Evolutionary conservation across 2,329 filamentous ascomycete genomes (phyloP), one percentile per base, ranked within the genome.

Genomic region (Exophiala phaeomuriformis): DNA sequence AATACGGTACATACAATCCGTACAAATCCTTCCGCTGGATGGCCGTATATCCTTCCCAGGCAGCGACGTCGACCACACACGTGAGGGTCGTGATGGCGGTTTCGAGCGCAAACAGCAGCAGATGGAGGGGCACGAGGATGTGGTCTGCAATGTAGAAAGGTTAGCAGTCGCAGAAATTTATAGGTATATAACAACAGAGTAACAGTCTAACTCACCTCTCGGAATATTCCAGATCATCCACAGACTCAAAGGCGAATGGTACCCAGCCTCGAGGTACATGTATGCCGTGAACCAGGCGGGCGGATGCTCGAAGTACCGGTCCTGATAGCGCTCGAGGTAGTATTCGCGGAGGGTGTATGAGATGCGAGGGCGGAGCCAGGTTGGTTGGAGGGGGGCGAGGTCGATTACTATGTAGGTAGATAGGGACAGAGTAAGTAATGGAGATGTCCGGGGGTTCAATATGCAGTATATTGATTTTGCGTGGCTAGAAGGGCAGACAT

Each of bases 31-130:
- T 63, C 62, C 80, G 81, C 60, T 80, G 70, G 2, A 62, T 64
- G 1, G 64, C 58, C 0, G 69, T 68, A 31, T 76, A 71, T 44
- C 71, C 71, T 2, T 67, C 64, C 80, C 83, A 86, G 58, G 71
- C 73, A 67, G 78, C 69, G 60, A 78, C 80, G 52, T 86, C 83
- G 1, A 76, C 73, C 43, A 86, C 73, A 62, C 83, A 86, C 0
- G 80, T 79, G 40, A 79, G 63, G 0, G 83, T 85, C 1, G 83
- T 84, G 51, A 85, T 58, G 35, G 75, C 78, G 0, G 81, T 79
- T 63, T 84, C 75, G 6, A 80, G 66, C 0, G 78, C 77, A 61
- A 79, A 85, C 2, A 81, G 68, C 1, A 86, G 74, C 1, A 86
- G 70, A 47, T 82, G 77, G 0, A 85, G 67, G 0, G 82, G 80